Percentiles rank a stretch among this genome's conserved stretches.
These are phyloP conservation scores for Colletotrichum abscissum DNA, from an alignment of 2,329 filamentous ascomycete species.

Conservation along the genomic window DNA sequence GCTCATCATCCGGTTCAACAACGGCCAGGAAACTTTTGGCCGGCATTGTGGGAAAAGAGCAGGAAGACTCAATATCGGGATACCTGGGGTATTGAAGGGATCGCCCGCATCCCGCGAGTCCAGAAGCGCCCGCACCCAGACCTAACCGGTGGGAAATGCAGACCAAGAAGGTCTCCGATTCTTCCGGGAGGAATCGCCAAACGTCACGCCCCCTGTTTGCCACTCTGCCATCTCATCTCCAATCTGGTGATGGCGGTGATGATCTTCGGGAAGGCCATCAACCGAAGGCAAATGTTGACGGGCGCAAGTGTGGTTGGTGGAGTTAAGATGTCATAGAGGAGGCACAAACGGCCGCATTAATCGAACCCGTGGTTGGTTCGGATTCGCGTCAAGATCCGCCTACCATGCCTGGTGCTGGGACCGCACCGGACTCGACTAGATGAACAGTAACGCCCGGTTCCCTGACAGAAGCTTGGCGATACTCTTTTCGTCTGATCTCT, in stretches of 20 bases:
- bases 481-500: conserved; percentile 28
- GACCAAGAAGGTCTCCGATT: conserved; percentile 4
- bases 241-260: conserved; percentile 1
- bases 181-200: background rate
- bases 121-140: conserved; percentile 15
- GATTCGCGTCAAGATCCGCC: conserved; percentile 1
- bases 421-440: conserved; percentile 17
- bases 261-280: conserved; percentile 30
- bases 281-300: conserved; percentile 15
- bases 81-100: conserved; percentile 16
- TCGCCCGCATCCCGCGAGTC: conserved; percentile 7
- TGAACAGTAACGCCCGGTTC: conserved; percentile 8
- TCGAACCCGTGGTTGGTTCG: conserved; percentile 7
- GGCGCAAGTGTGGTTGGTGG: conserved; percentile 11
- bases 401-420: conserved; percentile 6
- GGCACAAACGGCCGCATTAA: conserved; percentile 20
- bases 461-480: conserved; percentile 28
- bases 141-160: conserved; percentile 12
- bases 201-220: conserved; percentile 8
- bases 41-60: background rate
- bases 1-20: conserved; percentile 17
- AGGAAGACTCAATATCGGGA: background rate
- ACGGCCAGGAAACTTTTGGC: conserved; percentile 3
- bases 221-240: conserved; percentile 27
- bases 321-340: conserved; percentile 7